These are phyloP conservation scores for Lactarius evosmus DNA, from an alignment of 768 basidiomycete species.

Conservation along the genomic window DNA sequence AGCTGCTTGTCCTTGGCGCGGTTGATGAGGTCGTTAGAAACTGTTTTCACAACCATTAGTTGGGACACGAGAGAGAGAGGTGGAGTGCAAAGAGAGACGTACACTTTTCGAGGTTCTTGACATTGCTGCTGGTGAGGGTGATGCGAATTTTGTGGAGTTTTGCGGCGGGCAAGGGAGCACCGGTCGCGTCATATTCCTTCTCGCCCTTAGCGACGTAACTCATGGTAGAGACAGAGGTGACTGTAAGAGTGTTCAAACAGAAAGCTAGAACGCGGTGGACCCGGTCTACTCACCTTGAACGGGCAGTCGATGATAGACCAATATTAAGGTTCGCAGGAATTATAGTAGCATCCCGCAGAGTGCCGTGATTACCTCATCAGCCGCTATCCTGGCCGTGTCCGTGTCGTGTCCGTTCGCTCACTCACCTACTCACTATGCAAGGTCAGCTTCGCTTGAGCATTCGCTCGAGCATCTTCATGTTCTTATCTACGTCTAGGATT, in stretches of 20 bases:
- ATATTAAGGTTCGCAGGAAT: constrained; percentile 18
- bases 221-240: constrained; percentile 52
- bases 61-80: neutral
- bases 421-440: constrained; percentile 38
- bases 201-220: constrained; percentile 99
- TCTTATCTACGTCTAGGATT: constrained; percentile 44
- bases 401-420: neutral
- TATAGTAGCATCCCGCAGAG: constrained; percentile 6
- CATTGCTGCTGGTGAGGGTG: constrained; percentile 96
- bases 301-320: constrained; percentile 10
- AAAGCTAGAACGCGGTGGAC: neutral
- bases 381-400: neutral
- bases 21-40: constrained; percentile 95
- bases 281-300: constrained; percentile 11
- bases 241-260: constrained; percentile 46
- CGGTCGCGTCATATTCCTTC: constrained; percentile 95
- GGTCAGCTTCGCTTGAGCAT: constrained; percentile 32
- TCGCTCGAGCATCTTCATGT: constrained; percentile 8
- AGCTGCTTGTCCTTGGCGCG: constrained; percentile 99
- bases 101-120: constrained; percentile 99
- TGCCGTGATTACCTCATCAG: constrained; percentile 12
- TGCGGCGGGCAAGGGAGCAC: constrained; percentile 76
- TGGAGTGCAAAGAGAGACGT: constrained; percentile 29
- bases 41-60: constrained; percentile 40
- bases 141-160: constrained; percentile 99